Percentiles rank a stretch among this genome's conserved stretches.
Conservation (phyloP, 2,329 filamentous ascomycete species). For the Aspergillus pseudoglaucus region DNA sequence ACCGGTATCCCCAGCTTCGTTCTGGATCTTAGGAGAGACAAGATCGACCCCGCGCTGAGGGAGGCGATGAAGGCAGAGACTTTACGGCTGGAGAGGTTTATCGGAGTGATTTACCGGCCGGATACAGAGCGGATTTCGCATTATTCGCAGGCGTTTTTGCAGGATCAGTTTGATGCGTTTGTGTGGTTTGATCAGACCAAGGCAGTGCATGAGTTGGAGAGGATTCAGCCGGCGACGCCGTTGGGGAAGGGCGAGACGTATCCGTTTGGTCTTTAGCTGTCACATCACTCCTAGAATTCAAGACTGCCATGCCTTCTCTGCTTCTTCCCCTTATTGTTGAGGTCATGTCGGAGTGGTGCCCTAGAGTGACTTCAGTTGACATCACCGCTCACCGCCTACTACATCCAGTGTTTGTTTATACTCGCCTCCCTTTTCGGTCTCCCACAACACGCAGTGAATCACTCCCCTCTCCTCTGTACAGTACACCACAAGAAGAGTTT, state of each 20-base stretch:
- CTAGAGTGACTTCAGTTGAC: not conserved
- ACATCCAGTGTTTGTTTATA: not conserved
- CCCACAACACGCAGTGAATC: not conserved
- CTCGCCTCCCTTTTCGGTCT: slow-evolving; percentile 1
- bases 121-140: slow-evolving; percentile 46
- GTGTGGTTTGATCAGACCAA: slow-evolving; percentile 46
- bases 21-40: slow-evolving; percentile 40
- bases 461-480: not conserved
- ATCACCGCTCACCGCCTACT: slow-evolving; percentile 4
- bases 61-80: slow-evolving; percentile 30
- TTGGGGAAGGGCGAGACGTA: slow-evolving; percentile 45
- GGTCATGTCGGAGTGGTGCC: too few species aligned
- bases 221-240: slow-evolving; percentile 38
- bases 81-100: slow-evolving; percentile 44
- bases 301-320: too few species aligned
- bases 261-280: slow-evolving; percentile 40
- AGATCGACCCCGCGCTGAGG: slow-evolving; percentile 30
- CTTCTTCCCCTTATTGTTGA: too few species aligned
- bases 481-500: not conserved
- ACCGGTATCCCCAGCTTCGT: slow-evolving; percentile 41
- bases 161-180: slow-evolving; percentile 46
- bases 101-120: slow-evolving; percentile 49
- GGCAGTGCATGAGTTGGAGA: slow-evolving; percentile 43
- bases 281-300: not conserved
- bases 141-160: slow-evolving; percentile 42